These are phyloP conservation scores for Microstroma glucosiphilum DNA, from an alignment of 1,284 basidiomycete species.

Conservation along the genomic window DNA sequence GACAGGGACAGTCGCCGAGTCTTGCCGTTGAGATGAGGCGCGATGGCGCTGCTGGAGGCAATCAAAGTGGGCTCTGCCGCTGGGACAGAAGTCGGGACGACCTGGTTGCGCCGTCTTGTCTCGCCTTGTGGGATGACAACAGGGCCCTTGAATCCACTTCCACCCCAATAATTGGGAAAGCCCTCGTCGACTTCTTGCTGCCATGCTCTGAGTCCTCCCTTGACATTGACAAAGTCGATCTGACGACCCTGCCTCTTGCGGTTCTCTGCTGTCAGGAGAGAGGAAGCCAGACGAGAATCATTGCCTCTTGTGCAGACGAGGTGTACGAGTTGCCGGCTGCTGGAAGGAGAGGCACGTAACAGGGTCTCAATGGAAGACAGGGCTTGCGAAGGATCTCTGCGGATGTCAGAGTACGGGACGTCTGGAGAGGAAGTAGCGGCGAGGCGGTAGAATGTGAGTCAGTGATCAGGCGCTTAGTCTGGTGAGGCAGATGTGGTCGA, in stretches of 20 bases:
- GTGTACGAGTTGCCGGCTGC: constrained; percentile 55
- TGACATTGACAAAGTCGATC: constrained; percentile 23
- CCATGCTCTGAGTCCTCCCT: constrained; percentile 33
- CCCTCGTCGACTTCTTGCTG: constrained; percentile 19
- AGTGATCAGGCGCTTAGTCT: not conserved
- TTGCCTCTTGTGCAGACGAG: constrained; percentile 84
- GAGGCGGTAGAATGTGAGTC: not conserved
- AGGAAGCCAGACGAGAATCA: constrained; percentile 77
- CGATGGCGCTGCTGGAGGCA: not conserved
- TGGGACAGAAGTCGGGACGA: too few species aligned
- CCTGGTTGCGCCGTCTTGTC: too few species aligned
- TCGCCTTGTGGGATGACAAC: too few species aligned
- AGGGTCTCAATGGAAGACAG: constrained; percentile 36
- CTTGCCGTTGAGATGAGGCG: too few species aligned
- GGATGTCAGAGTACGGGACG: constrained; percentile 62
- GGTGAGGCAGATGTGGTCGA: constrained; percentile 18
- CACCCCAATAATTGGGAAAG: constrained; percentile 32
- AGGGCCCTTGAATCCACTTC: too few species aligned
- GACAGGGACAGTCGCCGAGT: too few species aligned
- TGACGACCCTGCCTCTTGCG: not conserved
- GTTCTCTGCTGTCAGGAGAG: constrained; percentile 50
- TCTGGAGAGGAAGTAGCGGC: constrained; percentile 54
- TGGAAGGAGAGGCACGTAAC: not conserved
- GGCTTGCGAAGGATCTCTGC: constrained; percentile 58
- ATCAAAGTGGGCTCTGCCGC: too few species aligned